Base-by-base conservation (phyloP, 2,329 filamentous ascomycete genomes). In the Raffaelea albimanens region DNA sequence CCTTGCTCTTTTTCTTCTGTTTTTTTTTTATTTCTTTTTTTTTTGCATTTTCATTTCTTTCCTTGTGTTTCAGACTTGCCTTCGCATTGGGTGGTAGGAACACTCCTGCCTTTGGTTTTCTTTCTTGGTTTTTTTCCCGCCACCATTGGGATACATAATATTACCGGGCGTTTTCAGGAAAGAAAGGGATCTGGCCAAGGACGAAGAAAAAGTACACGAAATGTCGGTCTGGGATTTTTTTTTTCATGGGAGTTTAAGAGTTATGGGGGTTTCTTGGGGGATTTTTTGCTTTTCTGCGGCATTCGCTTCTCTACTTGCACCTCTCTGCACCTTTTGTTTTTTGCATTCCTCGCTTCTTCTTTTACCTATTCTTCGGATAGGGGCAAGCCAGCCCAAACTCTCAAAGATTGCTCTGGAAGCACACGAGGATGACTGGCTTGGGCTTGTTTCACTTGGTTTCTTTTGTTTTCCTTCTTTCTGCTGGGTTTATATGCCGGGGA, bases 111-210 rank as follows among this genome's bases (percentile, higher is more conserved):
- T 34, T 14, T 9, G 20, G 36, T 52, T 47, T 47, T 51, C 44
- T 54, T 45, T 23, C 34, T 51, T 34, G 51, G 48, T 44, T 21
- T 40, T 40, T 18, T 38, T 38, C 34, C 34, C 9, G 13, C 34
- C 14, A 8, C 9, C 36, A 19, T 40, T 20, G n/a, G 13, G 34
- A 19, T 19, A n/a, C 18, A 19, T 18, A 13, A 5, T 38, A 7
- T 18, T 40, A 19, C 7, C 36, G 16, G 18, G 7, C 36, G n/a
- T n/a, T 38, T 16, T 19, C 34, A 8, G 13, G 11, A 5, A 18
- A 11, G n/a, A 19, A 40, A 9, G 16, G 41, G 23, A 31, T 5
- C n/a, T 31, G 16, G 36, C n/a, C 10, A 19, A 10, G 3, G 36
- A 19, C n/a, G 34, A 16, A 18, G 16, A 20, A 19, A 29, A 29